Evolutionary conservation across 768 basidiomycete genomes (phyloP).

Genomic region (Pulveroboletus sp.): DNA sequence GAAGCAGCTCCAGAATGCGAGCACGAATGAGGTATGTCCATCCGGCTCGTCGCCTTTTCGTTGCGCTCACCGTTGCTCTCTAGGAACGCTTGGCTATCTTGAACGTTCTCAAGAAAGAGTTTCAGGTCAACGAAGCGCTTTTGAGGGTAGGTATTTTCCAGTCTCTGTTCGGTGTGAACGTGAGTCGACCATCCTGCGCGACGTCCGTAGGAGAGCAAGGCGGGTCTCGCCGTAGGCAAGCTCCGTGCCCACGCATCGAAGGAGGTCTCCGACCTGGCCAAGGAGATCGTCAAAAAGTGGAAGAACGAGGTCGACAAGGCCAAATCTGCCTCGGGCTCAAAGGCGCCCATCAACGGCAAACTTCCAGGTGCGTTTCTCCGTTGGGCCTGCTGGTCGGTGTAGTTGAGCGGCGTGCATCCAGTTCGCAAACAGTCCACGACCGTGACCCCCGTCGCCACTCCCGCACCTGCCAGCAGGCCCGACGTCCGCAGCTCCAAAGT

Average conservation of each 20-base stretch:
- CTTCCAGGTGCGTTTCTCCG: conserved; percentile 33
- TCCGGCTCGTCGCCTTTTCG: not conserved
- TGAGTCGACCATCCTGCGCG: conserved; percentile 1
- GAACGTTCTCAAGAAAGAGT: conserved; percentile 58
- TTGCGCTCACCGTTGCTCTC: not conserved
- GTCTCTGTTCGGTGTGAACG: conserved; percentile 4
- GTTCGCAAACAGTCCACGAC: conserved; percentile 34
- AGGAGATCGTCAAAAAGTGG: conserved; percentile 91
- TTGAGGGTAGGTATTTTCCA: conserved; percentile 60
- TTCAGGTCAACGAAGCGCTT: conserved; percentile 64
- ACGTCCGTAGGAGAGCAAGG: conserved; percentile 74
- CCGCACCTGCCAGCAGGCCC: conserved; percentile 30
- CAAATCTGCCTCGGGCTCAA: conserved; percentile 32
- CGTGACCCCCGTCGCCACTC: conserved; percentile 35
- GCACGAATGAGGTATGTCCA: conserved; percentile 50
- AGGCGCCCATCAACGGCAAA: conserved; percentile 19
- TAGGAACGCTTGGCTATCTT: conserved; percentile 66
- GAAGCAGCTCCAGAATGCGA: conserved; percentile 67
- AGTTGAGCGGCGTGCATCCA: no score
- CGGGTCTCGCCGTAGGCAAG: conserved; percentile 89
- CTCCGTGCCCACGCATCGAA: conserved; percentile 69
- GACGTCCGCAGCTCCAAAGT: conserved; percentile 53
- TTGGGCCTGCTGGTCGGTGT: not conserved
- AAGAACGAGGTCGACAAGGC: conserved; percentile 80
- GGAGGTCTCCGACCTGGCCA: conserved; percentile 75